Evolutionary conservation across 345 rosid genomes (phyloP), one percentile per base, ranked within the genome.

Genomic region (Rubroshorea leprosula): DNA sequence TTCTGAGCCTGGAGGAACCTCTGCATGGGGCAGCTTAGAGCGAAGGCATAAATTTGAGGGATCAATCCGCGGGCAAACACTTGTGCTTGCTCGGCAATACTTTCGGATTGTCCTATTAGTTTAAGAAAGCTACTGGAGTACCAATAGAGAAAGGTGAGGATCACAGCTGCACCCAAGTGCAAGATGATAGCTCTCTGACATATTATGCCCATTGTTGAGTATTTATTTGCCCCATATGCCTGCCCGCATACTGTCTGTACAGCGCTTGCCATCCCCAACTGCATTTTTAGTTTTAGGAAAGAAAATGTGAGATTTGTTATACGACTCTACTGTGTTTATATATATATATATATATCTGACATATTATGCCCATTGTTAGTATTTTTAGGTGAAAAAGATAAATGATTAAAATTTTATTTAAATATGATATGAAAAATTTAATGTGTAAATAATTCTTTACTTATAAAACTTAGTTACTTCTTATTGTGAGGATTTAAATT

Each of bases 201-300:
- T 47, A 80, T 83, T 18, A 90, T 68, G 39, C 97, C 97, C 94
- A 87, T 81, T 54, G 85, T 62, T 5, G 84, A 48, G 63, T 83
- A 80, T 54, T 77, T 78, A 29, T 73, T 73, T 1, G 96, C 97
- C 4, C 97, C 96, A 25, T 85, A 90, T 2, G 97, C 97, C 75
- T 87, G 96, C 2, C 97, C 97, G 64, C 97, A 90, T 12, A 90
- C 87, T 0, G 97, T 90, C 51, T 90, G 97, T 46, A 87, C 97
- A 9, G 97, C 97, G 58, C 97, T 90, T 1, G 97, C 97, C 97
- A 90, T 90, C 15, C 97, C 96, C 72, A 87, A 57, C 97, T 90
- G 68, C 47, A 44, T 10, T 35, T 35, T 35, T 13, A 35, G n/a
- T n/a, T n/a, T n/a, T n/a, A n/a, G n/a, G n/a, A n/a, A n/a, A n/a